A percentile compares a stretch with the other conserved stretches of the same genome.
These are phyloP conservation scores for Ophiocordyceps australis DNA, from an alignment of 2,329 filamentous ascomycete species.

Conservation along the genomic window DNA sequence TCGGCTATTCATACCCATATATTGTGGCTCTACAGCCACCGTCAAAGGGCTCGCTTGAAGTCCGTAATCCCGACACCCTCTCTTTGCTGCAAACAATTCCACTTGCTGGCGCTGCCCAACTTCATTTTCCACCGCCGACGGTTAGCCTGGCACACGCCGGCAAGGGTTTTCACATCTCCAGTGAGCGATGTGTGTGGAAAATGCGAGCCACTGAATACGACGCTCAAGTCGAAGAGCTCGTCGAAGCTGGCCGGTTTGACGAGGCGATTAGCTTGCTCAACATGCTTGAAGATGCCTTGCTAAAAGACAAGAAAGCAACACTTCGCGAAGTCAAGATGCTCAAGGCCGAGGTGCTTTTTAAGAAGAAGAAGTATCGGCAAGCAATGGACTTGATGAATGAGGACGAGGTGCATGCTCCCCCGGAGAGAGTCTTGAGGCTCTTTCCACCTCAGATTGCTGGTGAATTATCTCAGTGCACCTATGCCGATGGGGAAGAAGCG, in stretches of 20 bases:
- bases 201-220: conserved; percentile 92
- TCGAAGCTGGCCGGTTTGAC: conserved; percentile 57
- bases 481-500: conserved; percentile 21
- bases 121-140: conserved; percentile 86
- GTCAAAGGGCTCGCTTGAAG: conserved; percentile 69
- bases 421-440: conserved; percentile 69
- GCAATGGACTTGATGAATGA: conserved; percentile 76
- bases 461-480: conserved; percentile 43
- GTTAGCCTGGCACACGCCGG: conserved; percentile 89
- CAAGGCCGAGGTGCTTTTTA: conserved; percentile 77
- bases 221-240: conserved; percentile 67
- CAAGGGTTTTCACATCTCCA: conserved; percentile 87
- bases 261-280: conserved; percentile 79
- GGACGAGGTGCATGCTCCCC: conserved; percentile 74
- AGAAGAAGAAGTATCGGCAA: conserved; percentile 63
- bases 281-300: conserved; percentile 82
- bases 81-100: conserved; percentile 75
- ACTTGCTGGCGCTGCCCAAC: conserved; percentile 62
- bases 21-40: conserved; percentile 73
- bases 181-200: conserved; percentile 83
- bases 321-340: conserved; percentile 77
- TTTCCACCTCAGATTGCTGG: conserved; percentile 78
- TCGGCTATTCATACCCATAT: conserved; percentile 95
- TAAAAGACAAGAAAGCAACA: conserved; percentile 65
- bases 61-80: conserved; percentile 81